Percentiles rank a stretch among this genome's conserved stretches.
Evolutionary conservation across 495 filamentous ascomycete genomes (phyloP).

Genomic region (Talaromyces proteolyticus): DNA sequence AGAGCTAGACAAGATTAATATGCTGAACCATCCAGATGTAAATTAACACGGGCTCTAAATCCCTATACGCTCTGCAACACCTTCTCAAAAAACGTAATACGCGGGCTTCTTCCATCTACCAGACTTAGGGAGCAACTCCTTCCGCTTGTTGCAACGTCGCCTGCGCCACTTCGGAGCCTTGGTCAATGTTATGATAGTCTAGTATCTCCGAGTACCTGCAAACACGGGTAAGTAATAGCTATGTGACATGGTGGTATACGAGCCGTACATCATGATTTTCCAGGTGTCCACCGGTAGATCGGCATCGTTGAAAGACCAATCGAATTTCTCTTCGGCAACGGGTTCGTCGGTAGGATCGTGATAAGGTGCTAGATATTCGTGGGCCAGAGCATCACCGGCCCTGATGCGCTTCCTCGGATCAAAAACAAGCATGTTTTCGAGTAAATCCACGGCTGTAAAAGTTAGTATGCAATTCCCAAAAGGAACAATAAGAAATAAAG

Average conservation of each 20-base stretch:
- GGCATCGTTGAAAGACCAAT: constrained; percentile 99
- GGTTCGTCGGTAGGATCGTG: constrained; percentile 97
- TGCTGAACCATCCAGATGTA: background rate
- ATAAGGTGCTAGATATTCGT: constrained; percentile 93
- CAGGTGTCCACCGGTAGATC: constrained; percentile 98
- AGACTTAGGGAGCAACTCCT: background rate
- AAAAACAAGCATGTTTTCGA: constrained; percentile 97
- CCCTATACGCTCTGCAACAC: background rate
- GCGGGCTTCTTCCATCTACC: background rate
- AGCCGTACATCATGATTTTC: constrained; percentile 97
- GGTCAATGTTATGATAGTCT: constrained; percentile 95
- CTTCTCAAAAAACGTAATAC: background rate
- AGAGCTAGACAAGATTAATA: too few relatives aligned
- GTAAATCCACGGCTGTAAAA: constrained; percentile 73
- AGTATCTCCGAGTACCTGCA: constrained; percentile 97
- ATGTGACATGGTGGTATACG: background rate
- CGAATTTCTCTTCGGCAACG: constrained; percentile 93
- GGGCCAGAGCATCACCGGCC: constrained; percentile 75
- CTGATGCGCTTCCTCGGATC: constrained; percentile 89
- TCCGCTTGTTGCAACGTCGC: constrained; percentile 7
- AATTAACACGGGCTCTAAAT: background rate
- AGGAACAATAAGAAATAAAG: background rate
- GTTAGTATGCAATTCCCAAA: background rate
- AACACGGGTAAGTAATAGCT: background rate
- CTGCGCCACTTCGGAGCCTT: constrained; percentile 34